Base-by-base conservation (phyloP, 2,329 filamentous ascomycete species). In the Cadophora sp. region DNA sequence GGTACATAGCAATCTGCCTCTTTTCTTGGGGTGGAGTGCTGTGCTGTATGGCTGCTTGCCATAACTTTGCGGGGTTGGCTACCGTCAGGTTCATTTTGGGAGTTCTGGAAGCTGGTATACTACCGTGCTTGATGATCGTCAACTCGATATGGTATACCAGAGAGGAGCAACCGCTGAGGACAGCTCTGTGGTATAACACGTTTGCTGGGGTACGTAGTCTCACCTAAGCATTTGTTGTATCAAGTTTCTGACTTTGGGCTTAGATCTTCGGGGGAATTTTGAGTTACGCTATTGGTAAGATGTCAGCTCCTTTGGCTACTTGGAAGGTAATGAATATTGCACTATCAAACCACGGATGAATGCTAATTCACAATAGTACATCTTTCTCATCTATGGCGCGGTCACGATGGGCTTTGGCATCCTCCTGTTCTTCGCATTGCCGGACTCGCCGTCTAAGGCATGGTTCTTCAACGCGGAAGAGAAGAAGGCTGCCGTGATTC, bases 381-480 rank as follows among this genome's bases (percentile, higher is more conserved):
- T 58, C 18, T 58, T 58, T 41, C 53, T 58, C 27, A 58, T 58
- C 16, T 58, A 39, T 6, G 53, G 27, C 5, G 30, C 53, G n/a
- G 36, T 58, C 1, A 58, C 53, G 7, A 58, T 58, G 53, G 30
- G 53, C 1, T 36, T 41, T 22, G 53, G 53, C 2, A 58, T 58
- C 30, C 53, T 58, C 39, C 30, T 58, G 7, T 36, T 58, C 53
- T 41, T 58, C 53, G 53, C 53, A 20, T 41, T 39, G 18, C 53
- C 53, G 16, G 53, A 58, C 36, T 33, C 53, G 30, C 27, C 53
- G 11, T 36, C 30, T 20, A 58, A 36, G 36, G 53, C 53, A 36
- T 58, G 53, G 53, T 58, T 58, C 30, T 58, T 58, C 53, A 58
- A 11, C 53, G 53, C 13, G 2, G 53, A 58, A 36, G 53, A 58